Evolutionary conservation across 805 yeast genomes (phyloP).

Genomic region (Yarrowia sp.): DNA sequence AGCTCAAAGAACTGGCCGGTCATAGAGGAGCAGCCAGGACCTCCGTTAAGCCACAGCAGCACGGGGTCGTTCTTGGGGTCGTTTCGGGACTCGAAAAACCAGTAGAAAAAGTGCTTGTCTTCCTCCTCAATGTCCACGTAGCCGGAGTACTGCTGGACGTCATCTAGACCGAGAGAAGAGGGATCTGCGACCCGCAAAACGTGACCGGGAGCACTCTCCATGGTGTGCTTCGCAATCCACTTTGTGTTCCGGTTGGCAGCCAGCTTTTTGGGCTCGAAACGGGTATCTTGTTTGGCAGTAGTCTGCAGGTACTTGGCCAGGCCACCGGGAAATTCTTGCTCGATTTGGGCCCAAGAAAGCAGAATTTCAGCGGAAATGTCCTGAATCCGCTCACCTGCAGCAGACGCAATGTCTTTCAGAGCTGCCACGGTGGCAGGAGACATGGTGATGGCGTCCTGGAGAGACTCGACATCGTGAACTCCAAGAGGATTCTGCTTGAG

Average conservation of each 20-base stretch:
- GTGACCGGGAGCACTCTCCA: conserved; percentile 38
- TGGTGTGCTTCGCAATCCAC: conserved; percentile 15
- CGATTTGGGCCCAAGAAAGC: conserved; percentile 5
- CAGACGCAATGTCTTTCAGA: conserved; percentile 11
- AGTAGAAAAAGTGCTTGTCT: conserved; percentile 85
- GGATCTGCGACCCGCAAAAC: conserved; percentile 62
- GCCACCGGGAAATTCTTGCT: conserved; percentile 6
- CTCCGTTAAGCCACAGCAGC: conserved; percentile 90
- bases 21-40: conserved; percentile 92
- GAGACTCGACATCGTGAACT: not conserved
- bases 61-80: conserved; percentile 85
- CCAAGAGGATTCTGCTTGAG: conserved; percentile 1
- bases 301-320: not conserved
- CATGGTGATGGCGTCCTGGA: not conserved
- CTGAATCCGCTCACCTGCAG: not conserved
- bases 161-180: conserved; percentile 62
- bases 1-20: conserved; percentile 88
- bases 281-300: not conserved
- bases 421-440: not conserved
- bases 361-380: conserved; percentile 14
- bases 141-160: conserved; percentile 69
- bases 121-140: conserved; percentile 69
- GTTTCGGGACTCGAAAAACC: conserved; percentile 89
- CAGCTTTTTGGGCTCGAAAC: conserved; percentile 8
- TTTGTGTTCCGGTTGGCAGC: conserved; percentile 8